phyloP scores from a whole-genome alignment of 768 basidiomycete species.

The Lactifluus hygrophoroides region DNA sequence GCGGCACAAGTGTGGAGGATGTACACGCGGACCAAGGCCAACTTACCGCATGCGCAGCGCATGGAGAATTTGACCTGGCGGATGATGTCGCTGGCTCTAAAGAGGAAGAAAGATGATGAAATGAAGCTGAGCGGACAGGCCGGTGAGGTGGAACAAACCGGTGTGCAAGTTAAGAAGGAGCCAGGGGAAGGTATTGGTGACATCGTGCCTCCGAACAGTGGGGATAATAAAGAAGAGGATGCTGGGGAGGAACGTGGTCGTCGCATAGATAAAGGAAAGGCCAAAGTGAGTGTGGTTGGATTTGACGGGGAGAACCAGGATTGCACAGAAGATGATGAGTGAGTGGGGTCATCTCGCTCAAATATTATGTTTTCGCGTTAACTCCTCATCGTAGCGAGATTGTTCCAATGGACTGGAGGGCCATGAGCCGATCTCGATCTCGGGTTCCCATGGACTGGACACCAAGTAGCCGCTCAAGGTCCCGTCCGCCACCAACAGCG shows the following conservation, averaged over 20 bases:
- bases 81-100: slow-evolving; percentile 94
- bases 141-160: slow-evolving; percentile 15
- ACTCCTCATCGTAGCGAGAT: slow-evolving; percentile 36
- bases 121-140: slow-evolving; percentile 26
- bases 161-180: slow-evolving; percentile 21
- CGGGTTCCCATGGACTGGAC: slow-evolving; percentile 91
- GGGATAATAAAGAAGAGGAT: slow-evolving; percentile 17
- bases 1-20: slow-evolving; percentile 97
- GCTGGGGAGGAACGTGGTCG: slow-evolving; percentile 54
- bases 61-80: slow-evolving; percentile 99
- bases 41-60: slow-evolving; percentile 81
- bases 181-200: slow-evolving; percentile 21
- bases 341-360: slow-evolving; percentile 31
- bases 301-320: slow-evolving; percentile 75
- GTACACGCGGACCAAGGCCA: slow-evolving; percentile 86
- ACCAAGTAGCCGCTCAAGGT: slow-evolving; percentile 67
- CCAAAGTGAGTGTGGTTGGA: slow-evolving; percentile 67
- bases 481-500: slow-evolving; percentile 54
- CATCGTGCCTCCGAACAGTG: slow-evolving; percentile 9
- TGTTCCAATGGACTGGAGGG: slow-evolving; percentile 87
- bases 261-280: slow-evolving; percentile 72
- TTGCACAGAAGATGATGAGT: slow-evolving; percentile 66
- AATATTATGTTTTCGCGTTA: slow-evolving; percentile 20
- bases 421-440: slow-evolving; percentile 84
- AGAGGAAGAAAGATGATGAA: slow-evolving; percentile 79